Conservation (phyloP, 129 eudicot genomes). For the Smallanthus sonchifolius region DNA sequence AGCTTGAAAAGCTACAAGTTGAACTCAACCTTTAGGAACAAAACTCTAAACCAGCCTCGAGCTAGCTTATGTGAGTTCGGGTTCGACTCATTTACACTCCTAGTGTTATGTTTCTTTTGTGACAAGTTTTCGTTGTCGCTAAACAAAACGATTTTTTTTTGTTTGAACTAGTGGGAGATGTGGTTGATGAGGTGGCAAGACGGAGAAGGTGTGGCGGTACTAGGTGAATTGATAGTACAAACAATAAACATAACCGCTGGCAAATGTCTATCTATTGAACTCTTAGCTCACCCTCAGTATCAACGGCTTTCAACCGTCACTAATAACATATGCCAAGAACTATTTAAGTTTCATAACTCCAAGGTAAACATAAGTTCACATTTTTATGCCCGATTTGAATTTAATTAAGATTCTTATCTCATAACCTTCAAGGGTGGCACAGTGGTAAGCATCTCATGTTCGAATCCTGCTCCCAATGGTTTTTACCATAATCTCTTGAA, state of each 20-base stretch:
- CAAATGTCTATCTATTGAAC: constrained; percentile 27
- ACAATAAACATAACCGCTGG: constrained; percentile 47
- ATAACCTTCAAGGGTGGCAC: too few species aligned
- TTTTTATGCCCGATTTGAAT: neutral
- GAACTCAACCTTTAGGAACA: too few species aligned
- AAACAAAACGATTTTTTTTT: neutral
- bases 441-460: too few species aligned
- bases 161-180: constrained; percentile 51
- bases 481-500: too few species aligned
- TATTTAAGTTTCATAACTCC: constrained; percentile 30
- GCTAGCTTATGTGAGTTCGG: too few species aligned
- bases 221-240: constrained; percentile 48
- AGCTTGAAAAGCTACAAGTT: too few species aligned
- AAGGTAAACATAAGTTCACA: constrained; percentile 29
- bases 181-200: constrained; percentile 63
- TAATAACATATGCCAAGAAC: constrained; percentile 40
- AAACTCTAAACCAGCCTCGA: too few species aligned
- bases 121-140: neutral
- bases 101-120: neutral
- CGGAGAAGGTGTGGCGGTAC: constrained; percentile 40
- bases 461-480: too few species aligned
- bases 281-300: constrained; percentile 37
- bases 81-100: too few species aligned
- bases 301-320: constrained; percentile 44
- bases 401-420: neutral